phyloP scores from a whole-genome alignment of 1,139 yeast species.

The Saccharomyces hybrid region DNA sequence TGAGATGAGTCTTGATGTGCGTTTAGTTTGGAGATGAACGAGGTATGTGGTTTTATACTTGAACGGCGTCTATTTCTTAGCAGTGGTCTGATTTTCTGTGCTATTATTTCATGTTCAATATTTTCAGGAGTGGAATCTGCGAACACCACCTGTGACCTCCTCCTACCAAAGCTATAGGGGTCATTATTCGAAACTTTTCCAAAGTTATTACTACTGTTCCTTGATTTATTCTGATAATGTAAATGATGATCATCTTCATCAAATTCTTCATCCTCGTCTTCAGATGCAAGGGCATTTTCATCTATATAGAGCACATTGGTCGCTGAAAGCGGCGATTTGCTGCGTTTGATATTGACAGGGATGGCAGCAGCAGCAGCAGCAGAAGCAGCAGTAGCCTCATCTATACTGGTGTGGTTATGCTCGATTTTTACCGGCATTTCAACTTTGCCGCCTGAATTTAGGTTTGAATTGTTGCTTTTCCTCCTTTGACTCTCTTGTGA shows the following conservation, averaged over 20 bases:
- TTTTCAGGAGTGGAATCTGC: constrained; percentile 17
- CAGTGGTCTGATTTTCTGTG: constrained; percentile 23
- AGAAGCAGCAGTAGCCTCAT: neutral
- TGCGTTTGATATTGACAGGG: neutral
- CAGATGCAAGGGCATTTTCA: constrained; percentile 39
- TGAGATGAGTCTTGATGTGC: constrained; percentile 2
- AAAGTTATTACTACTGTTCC: constrained; percentile 4
- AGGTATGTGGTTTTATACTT: constrained; percentile 5
- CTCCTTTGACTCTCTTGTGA: constrained; percentile 16
- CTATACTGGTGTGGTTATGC: neutral
- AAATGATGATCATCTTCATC: constrained; percentile 5
- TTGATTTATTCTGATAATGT: constrained; percentile 28
- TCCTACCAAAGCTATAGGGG: constrained; percentile 10
- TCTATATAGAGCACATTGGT: constrained; percentile 29
- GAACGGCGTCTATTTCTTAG: constrained; percentile 8
- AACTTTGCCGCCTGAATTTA: constrained; percentile 12
- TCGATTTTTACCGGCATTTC: neutral
- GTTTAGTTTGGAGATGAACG: constrained; percentile 2
- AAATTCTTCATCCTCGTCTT: constrained; percentile 27
- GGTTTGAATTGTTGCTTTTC: constrained; percentile 37
- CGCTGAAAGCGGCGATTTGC: constrained; percentile 5
- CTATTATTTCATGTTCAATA: constrained; percentile 30
- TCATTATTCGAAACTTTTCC: constrained; percentile 1
- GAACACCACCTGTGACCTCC: constrained; percentile 25
- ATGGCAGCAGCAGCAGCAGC: constrained; percentile 6